Conservation (phyloP, 768 basidiomycete species). For the Tricholoma matsutake region DNA sequence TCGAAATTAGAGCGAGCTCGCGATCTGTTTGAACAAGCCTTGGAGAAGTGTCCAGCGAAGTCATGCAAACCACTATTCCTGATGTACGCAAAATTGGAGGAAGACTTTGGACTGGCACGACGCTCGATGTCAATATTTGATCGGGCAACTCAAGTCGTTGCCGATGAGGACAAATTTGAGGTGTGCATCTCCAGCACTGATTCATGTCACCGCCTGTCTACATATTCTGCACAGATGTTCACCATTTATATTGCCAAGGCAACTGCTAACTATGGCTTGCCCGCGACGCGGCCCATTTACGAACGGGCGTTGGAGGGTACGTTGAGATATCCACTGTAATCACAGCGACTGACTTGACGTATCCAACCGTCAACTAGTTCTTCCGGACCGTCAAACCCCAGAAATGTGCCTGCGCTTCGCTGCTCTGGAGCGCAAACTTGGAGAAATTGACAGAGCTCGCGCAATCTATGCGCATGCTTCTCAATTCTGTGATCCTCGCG, state of each 20-base stretch:
- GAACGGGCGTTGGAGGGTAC: slow-evolving; percentile 84
- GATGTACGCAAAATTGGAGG: slow-evolving; percentile 95
- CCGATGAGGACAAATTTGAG: slow-evolving; percentile 92
- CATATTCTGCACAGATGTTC: slow-evolving; percentile 65
- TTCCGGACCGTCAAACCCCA: slow-evolving; percentile 92
- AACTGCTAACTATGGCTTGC: slow-evolving; percentile 74
- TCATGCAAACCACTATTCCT: slow-evolving; percentile 92
- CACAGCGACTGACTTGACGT: not conserved
- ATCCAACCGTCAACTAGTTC: slow-evolving; percentile 33
- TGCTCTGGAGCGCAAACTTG: slow-evolving; percentile 92
- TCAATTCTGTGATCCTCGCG: slow-evolving; percentile 96
- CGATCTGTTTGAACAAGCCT: slow-evolving; percentile 95
- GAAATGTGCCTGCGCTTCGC: slow-evolving; percentile 98
- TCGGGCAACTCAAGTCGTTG: slow-evolving; percentile 82
- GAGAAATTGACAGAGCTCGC: slow-evolving; percentile 97
- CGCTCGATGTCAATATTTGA: slow-evolving; percentile 93
- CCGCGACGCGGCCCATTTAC: slow-evolving; percentile 84
- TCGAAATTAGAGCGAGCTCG: slow-evolving; percentile 93
- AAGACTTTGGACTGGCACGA: slow-evolving; percentile 93
- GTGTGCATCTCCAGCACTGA: slow-evolving; percentile 40
- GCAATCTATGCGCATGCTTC: slow-evolving; percentile 97
- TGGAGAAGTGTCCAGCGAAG: slow-evolving; percentile 94
- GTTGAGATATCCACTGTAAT: slow-evolving; percentile 17
- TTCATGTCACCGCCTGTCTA: not conserved
- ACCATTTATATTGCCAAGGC: slow-evolving; percentile 38